Conservation (phyloP, 345 rosid species). For the Melaleuca quinquenervia region DNA sequence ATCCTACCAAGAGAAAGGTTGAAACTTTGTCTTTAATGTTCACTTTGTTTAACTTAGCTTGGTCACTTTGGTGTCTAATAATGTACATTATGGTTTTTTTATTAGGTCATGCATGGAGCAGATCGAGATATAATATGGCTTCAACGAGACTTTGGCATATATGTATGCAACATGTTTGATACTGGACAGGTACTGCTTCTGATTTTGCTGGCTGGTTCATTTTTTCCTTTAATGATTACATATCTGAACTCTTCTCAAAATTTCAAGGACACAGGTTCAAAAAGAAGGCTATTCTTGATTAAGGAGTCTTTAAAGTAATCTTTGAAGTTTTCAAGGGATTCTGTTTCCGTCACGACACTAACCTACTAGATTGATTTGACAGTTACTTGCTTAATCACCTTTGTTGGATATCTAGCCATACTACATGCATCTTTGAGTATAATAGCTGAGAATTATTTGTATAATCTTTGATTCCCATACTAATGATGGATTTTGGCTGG, state of each 20-base stretch:
- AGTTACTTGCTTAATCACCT: background rate
- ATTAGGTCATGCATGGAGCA: conserved; percentile 98
- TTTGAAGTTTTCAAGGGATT: background rate
- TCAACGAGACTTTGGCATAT: conserved; percentile 96
- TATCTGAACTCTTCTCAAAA: background rate
- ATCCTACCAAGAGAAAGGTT: conserved; percentile 88
- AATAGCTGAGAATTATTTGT: background rate
- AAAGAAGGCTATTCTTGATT: background rate
- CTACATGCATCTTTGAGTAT: background rate
- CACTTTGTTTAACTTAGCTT: background rate
- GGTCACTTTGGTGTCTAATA: conserved; percentile 11
- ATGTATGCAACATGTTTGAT: conserved; percentile 91
- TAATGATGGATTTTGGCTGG: background rate
- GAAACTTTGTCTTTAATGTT: background rate
- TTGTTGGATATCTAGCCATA: background rate
- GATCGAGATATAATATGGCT: conserved; percentile 92
- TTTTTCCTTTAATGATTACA: background rate
- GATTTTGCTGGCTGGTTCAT: background rate
- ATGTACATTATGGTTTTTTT: conserved; percentile 9
- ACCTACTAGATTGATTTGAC: background rate
- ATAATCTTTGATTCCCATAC: background rate
- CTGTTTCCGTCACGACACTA: background rate
- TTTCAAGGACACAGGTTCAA: background rate
- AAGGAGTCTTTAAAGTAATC: background rate
- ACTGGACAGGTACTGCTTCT: conserved; percentile 70